Evolutionary conservation across 2,329 filamentous ascomycete genomes (phyloP).

Genomic region (Alternaria dauci): DNA sequence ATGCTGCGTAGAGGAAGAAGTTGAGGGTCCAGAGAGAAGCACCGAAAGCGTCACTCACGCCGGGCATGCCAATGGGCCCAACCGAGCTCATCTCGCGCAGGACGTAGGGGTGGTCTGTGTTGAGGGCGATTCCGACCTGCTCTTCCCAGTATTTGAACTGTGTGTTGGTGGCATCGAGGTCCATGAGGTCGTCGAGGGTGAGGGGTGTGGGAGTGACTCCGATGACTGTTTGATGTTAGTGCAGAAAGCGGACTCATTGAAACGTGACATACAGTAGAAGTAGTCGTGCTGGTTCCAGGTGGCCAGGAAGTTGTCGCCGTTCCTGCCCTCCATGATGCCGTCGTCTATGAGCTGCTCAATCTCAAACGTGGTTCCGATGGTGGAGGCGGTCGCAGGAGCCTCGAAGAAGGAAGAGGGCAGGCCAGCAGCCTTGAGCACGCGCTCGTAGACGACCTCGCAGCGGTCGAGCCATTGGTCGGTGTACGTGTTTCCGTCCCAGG

Average conservation of each 20-base stretch:
- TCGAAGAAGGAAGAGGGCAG: conserved; percentile 59
- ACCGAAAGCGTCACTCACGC: conserved; percentile 59
- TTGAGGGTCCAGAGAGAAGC: conserved; percentile 63
- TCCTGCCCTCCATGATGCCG: conserved; percentile 51
- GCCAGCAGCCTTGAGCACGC: conserved; percentile 55
- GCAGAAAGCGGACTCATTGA: neutral
- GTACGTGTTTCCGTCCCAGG: conserved; percentile 57
- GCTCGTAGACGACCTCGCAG: conserved; percentile 55
- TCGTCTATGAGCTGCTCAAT: conserved; percentile 53
- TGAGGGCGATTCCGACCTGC: conserved; percentile 54
- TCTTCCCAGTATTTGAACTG: conserved; percentile 59
- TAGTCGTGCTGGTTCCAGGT: conserved; percentile 65
- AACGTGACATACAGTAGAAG: conserved; percentile 54
- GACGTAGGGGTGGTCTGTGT: conserved; percentile 57
- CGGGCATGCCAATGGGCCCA: conserved; percentile 58
- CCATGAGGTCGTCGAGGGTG: conserved; percentile 57
- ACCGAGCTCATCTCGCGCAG: conserved; percentile 62
- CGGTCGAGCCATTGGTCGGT: conserved; percentile 58
- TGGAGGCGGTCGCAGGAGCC: conserved; percentile 59
- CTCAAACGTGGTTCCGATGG: conserved; percentile 61
- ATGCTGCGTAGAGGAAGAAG: conserved; percentile 61
- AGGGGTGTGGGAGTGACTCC: conserved; percentile 56
- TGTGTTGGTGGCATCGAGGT: conserved; percentile 56
- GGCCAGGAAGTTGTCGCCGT: conserved; percentile 51
- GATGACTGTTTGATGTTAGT: conserved; percentile 49